These are phyloP conservation scores for Blumeriella jaapii DNA, from an alignment of 2,329 filamentous ascomycete species.

Conservation along the genomic window DNA sequence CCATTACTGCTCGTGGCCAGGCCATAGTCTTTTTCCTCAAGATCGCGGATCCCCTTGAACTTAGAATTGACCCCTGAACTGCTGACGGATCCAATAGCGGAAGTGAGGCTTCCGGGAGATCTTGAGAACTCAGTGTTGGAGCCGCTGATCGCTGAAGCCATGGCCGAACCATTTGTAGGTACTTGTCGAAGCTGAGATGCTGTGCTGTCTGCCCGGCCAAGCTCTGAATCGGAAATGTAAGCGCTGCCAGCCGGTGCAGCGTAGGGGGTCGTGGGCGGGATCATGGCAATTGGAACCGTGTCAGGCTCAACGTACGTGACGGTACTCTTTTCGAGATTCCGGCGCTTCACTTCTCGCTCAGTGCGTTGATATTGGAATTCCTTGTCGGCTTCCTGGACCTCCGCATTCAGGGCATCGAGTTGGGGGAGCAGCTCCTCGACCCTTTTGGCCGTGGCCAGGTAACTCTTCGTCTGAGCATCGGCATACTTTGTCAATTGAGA, in stretches of 20 bases:
- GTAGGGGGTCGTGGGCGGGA: slow-evolving; percentile 23
- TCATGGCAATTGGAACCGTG: slow-evolving; percentile 34
- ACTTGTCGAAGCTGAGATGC: slow-evolving; percentile 52
- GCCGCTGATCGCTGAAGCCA: slow-evolving; percentile 25
- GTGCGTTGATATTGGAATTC: slow-evolving; percentile 91
- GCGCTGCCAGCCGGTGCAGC: slow-evolving; percentile 22
- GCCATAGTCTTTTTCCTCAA: slow-evolving; percentile 69
- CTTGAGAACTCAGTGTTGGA: slow-evolving; percentile 31
- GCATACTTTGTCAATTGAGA: slow-evolving; percentile 93
- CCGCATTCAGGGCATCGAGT: slow-evolving; percentile 73
- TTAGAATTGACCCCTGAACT: slow-evolving; percentile 45
- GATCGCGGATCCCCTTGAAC: slow-evolving; percentile 86
- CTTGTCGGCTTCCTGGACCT: slow-evolving; percentile 90
- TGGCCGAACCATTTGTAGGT: slow-evolving; percentile 32
- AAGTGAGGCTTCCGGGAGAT: slow-evolving; percentile 44
- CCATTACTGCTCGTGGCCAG: slow-evolving; percentile 40
- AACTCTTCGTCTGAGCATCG: slow-evolving; percentile 75
- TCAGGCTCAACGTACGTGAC: slow-evolving; percentile 62
- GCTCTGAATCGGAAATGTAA: slow-evolving; percentile 53
- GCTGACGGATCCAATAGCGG: slow-evolving; percentile 29
- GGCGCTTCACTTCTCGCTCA: slow-evolving; percentile 90
- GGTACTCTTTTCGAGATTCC: slow-evolving; percentile 80
- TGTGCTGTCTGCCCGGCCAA: slow-evolving; percentile 64
- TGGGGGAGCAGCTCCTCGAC: slow-evolving; percentile 81
- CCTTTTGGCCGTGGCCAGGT: slow-evolving; percentile 72